Percentiles rank a stretch among this genome's conserved stretches.
phyloP scores from a whole-genome alignment of 228 moss, liverwort and hornwort genomes.

The Sphagnum magellanicum region DNA sequence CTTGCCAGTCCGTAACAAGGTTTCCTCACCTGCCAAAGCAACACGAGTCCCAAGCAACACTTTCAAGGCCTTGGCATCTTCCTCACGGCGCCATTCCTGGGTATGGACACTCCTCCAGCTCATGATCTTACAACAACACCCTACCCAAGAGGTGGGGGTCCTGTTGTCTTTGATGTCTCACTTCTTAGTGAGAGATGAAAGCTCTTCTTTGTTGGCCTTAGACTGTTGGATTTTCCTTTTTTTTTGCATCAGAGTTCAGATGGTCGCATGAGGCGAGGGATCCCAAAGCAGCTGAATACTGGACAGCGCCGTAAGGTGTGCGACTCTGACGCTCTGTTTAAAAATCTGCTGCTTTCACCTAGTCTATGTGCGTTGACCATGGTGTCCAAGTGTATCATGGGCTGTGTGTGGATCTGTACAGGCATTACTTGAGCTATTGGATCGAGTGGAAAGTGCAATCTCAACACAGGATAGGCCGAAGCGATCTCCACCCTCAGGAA shows the following conservation, averaged over 20 bases:
- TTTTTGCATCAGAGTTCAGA: not conserved
- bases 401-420: slow-evolving; percentile 5
- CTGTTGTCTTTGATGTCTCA: too few species aligned
- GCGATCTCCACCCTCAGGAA: not conserved
- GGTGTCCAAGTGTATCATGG: too few species aligned
- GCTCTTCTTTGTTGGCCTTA: too few species aligned
- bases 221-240: too few species aligned
- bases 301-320: not conserved
- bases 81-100: slow-evolving; percentile 22
- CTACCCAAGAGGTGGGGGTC: too few species aligned
- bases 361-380: too few species aligned
- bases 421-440: slow-evolving; percentile 53
- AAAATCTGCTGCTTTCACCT: too few species aligned
- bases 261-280: not conserved
- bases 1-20: slow-evolving; percentile 7
- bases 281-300: not conserved
- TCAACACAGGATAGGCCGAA: slow-evolving; percentile 8
- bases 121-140: too few species aligned
- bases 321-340: not conserved
- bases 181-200: too few species aligned
- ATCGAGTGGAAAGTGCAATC: slow-evolving; percentile 38
- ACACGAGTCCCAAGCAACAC: slow-evolving; percentile 2
- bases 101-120: slow-evolving; percentile 3
- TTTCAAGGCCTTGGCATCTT: slow-evolving; percentile 11
- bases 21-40: slow-evolving; percentile 9